Evolutionary conservation across 345 rosid species (phyloP).

Genomic region (Hibiscus tridactylites): DNA sequence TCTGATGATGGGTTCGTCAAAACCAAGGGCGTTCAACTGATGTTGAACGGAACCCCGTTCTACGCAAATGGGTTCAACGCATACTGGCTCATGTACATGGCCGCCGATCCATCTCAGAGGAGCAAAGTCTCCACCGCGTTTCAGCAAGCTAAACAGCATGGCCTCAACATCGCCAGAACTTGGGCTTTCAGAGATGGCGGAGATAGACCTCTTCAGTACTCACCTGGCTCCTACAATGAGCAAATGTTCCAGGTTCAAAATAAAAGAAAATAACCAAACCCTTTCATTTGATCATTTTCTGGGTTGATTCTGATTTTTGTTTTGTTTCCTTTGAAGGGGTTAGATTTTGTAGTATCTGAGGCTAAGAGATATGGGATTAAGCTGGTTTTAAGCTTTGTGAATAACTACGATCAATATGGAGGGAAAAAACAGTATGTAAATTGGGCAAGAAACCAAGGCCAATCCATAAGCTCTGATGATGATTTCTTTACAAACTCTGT

Average conservation of each 20-base stretch:
- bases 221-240: constrained; percentile 21
- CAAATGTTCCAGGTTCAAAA: constrained; percentile 44
- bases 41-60: constrained; percentile 46
- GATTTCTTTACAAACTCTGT: constrained; percentile 44
- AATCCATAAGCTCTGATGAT: constrained; percentile 13
- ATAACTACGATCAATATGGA: constrained; percentile 52
- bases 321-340: constrained; percentile 27
- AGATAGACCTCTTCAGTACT: constrained; percentile 29
- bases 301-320: neutral
- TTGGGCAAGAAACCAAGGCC: constrained; percentile 12
- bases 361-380: constrained; percentile 47
- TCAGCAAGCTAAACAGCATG: constrained; percentile 49
- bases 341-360: constrained; percentile 71
- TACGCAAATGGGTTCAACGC: constrained; percentile 64
- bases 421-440: constrained; percentile 78
- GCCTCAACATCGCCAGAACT: constrained; percentile 51
- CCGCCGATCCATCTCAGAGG: constrained; percentile 36
- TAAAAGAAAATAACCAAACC: no score
- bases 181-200: constrained; percentile 62
- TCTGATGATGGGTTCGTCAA: constrained; percentile 11
- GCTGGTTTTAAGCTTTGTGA: constrained; percentile 47
- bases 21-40: constrained; percentile 27
- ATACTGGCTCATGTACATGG: constrained; percentile 54
- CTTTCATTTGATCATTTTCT: neutral
- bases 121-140: constrained; percentile 36